These are phyloP conservation scores for Xylaria scruposa DNA, from an alignment of 495 filamentous ascomycete genomes.

Conservation along the genomic window DNA sequence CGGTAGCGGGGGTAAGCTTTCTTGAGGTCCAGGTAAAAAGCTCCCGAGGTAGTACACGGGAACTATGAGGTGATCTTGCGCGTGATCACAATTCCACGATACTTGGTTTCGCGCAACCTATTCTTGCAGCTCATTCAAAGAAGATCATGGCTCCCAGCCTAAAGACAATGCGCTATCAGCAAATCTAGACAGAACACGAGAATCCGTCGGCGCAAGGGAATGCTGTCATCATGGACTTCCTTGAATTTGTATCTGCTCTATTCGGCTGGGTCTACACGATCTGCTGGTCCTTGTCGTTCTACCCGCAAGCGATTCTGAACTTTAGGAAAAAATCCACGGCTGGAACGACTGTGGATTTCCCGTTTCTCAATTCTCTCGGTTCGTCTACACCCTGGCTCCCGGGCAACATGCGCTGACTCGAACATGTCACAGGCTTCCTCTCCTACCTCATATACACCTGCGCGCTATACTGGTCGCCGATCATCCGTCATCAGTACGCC, in stretches of 20 bases:
- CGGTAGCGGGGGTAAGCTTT: not conserved
- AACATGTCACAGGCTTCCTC: slow-evolving; percentile 65
- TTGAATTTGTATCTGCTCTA: slow-evolving; percentile 54
- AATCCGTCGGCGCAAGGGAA: not conserved
- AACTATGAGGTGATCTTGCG: slow-evolving; percentile 2
- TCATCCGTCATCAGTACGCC: slow-evolving; percentile 83
- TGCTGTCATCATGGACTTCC: slow-evolving; percentile 39
- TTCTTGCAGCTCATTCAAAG: not conserved
- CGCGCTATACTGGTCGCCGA: slow-evolving; percentile 76
- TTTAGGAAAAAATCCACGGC: slow-evolving; percentile 73
- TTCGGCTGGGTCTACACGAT: slow-evolving; percentile 68
- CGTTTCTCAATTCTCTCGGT: slow-evolving; percentile 78
- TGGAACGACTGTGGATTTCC: slow-evolving; percentile 87
- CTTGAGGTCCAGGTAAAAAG: too few relatives aligned
- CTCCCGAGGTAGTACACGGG: not conserved
- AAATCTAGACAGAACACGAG: not conserved
- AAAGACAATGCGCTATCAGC: not conserved
- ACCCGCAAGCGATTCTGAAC: slow-evolving; percentile 86
- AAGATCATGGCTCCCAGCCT: slow-evolving; percentile 6
- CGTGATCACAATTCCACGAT: slow-evolving; percentile 7
- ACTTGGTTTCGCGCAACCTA: not conserved
- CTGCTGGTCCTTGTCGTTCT: slow-evolving; percentile 90
- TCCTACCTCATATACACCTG: slow-evolving; percentile 77
- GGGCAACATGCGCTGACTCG: slow-evolving; percentile 29
- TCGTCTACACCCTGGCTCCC: slow-evolving; percentile 58